Conservation (phyloP, 2,329 filamentous ascomycete genomes). For the Xylariaceae sp. region DNA sequence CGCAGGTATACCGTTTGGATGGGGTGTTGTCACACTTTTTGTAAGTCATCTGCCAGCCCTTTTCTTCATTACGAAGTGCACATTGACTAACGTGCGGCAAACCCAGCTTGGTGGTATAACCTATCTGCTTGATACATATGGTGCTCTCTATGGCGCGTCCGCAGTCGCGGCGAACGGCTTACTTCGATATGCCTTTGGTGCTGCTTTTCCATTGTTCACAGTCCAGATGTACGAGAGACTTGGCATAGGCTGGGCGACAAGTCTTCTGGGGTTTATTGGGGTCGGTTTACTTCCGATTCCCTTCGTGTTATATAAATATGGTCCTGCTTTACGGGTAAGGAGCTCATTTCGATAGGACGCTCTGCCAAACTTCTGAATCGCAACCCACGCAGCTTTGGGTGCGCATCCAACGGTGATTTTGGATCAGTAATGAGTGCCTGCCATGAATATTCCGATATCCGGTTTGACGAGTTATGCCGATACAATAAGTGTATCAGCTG, state of each 20-base stretch:
- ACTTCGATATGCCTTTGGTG: constrained; percentile 54
- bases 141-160: constrained; percentile 64
- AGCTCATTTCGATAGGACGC: no score
- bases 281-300: constrained; percentile 41
- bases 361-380: no score
- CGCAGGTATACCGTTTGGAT: constrained; percentile 53
- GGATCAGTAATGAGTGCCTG: no score
- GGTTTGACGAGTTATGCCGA: no score
- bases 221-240: constrained; percentile 50
- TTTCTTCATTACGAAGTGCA: neutral
- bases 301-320: constrained; percentile 42
- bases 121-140: constrained; percentile 10
- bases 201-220: constrained; percentile 58
- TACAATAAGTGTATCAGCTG: no score
- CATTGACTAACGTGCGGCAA: neutral
- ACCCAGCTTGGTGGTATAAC: constrained; percentile 39
- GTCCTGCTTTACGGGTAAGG: constrained; percentile 32
- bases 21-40: constrained; percentile 58
- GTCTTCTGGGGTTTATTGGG: constrained; percentile 32
- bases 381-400: no score
- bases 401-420: no score
- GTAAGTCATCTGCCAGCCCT: constrained; percentile 31
- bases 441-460: no score
- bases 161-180: constrained; percentile 66
- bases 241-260: constrained; percentile 66